Evolutionary conservation across 2,329 filamentous ascomycete species (phyloP).

Genomic region (Cladosporium sphaerospermum): DNA sequence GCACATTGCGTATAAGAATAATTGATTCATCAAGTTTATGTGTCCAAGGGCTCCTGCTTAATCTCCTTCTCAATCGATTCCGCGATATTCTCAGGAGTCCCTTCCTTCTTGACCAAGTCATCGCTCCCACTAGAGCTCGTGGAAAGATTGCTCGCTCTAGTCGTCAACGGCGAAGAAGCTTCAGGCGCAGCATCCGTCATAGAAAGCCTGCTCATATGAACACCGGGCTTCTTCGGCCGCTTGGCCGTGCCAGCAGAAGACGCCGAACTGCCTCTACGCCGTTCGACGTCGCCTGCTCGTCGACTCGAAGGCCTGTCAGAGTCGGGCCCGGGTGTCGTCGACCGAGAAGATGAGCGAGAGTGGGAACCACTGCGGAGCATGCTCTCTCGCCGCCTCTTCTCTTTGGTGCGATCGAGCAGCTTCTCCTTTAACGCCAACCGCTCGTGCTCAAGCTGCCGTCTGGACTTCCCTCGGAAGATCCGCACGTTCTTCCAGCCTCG

Average conservation of each 20-base stretch:
- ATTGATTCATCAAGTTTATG: neutral
- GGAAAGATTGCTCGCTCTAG: slow-evolving; percentile 6
- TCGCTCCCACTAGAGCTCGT: slow-evolving; percentile 10
- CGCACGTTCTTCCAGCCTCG: slow-evolving; percentile 42
- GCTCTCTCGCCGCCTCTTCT: slow-evolving; percentile 17
- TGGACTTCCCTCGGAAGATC: slow-evolving; percentile 21
- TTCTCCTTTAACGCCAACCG: slow-evolving; percentile 25
- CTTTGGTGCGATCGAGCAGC: slow-evolving; percentile 16
- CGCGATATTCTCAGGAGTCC: slow-evolving; percentile 1
- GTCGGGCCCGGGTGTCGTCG: slow-evolving; percentile 23
- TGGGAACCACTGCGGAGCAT: slow-evolving; percentile 21
- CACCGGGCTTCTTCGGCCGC: slow-evolving; percentile 11
- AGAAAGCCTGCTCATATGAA: slow-evolving; percentile 7
- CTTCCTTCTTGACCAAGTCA: slow-evolving; percentile 7
- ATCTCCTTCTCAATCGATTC: slow-evolving; percentile 14
- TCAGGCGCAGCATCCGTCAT: slow-evolving; percentile 8
- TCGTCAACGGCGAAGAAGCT: slow-evolving; percentile 8
- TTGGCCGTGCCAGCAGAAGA: slow-evolving; percentile 9
- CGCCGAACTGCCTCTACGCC: slow-evolving; percentile 20
- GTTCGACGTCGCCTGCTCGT: slow-evolving; percentile 13
- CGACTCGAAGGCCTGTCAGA: slow-evolving; percentile 14
- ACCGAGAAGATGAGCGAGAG: slow-evolving; percentile 18
- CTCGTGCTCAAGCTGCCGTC: slow-evolving; percentile 26
- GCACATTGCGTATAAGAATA: no score
- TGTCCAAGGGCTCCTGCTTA: slow-evolving; percentile 21